Conservation (phyloP, 2,329 filamentous ascomycete species). For the Blumeria hordei region DNA sequence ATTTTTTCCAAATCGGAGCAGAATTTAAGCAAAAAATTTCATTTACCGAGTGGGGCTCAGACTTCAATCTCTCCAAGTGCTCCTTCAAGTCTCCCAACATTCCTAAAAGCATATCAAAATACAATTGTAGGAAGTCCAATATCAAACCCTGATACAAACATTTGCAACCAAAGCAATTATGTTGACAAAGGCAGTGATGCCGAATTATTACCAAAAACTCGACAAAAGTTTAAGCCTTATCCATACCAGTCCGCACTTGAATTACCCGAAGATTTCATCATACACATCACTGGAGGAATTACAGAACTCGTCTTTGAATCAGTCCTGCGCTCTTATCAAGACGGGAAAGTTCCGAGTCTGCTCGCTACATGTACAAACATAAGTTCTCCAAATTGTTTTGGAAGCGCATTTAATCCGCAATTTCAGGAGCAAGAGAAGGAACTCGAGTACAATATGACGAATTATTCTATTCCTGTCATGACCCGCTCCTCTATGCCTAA, state of each 20-base stretch:
- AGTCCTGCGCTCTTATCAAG: conserved; percentile 23
- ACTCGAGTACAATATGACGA: too few species aligned
- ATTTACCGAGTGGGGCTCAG: too few species aligned
- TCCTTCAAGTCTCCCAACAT: not conserved
- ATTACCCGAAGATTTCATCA: conserved; percentile 29
- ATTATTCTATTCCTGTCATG: too few species aligned
- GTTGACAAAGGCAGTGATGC: conserved; percentile 19
- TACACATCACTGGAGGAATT: conserved; percentile 25
- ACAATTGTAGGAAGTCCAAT: not conserved
- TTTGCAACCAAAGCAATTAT: not conserved
- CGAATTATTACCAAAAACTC: not conserved
- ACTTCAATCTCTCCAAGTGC: too few species aligned
- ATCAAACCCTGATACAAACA: too few species aligned
- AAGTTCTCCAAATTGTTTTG: too few species aligned
- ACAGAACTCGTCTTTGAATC: conserved; percentile 19
- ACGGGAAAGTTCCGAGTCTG: conserved; percentile 15
- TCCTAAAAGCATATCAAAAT: not conserved
- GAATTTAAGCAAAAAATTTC: too few species aligned
- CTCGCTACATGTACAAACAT: not conserved
- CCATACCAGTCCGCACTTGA: conserved; percentile 22
- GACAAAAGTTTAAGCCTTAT: not conserved
- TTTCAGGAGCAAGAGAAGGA: too few species aligned
- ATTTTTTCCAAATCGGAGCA: too few species aligned
- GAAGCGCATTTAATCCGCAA: too few species aligned
- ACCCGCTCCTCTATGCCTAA: not conserved